A percentile compares a stretch with the other conserved stretches of the same genome.
Conservation (phyloP, 2,329 filamentous ascomycete species). For the Ophiostoma triangulosporum region DNA sequence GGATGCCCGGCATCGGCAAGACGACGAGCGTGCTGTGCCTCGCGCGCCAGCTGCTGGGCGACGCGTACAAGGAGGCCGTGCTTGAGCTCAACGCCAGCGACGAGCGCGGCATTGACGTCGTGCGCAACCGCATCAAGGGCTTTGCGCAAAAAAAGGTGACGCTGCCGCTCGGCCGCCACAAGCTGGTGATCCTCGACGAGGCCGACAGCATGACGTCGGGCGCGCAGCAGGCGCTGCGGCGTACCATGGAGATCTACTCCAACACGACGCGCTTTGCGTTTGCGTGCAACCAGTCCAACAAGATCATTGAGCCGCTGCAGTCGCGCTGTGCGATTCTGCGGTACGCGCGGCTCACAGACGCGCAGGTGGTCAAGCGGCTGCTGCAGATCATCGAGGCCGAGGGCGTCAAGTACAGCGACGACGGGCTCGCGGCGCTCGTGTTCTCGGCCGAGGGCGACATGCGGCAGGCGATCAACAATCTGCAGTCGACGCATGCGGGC, state of each 20-base stretch:
- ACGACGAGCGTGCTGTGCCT: conserved; percentile 91
- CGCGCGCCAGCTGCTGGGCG: conserved; percentile 78
- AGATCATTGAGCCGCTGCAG: conserved; percentile 98
- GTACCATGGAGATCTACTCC: conserved; percentile 98
- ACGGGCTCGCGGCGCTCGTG: conserved; percentile 87
- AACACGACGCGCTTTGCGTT: conserved; percentile 95
- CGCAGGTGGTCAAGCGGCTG: conserved; percentile 79
- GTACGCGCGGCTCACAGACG: conserved; percentile 84
- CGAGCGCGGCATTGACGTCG: conserved; percentile 93
- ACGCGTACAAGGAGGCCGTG: conserved; percentile 94
- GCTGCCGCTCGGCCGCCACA: conserved; percentile 77
- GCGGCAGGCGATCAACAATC: conserved; percentile 96
- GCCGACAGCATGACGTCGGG: conserved; percentile 97
- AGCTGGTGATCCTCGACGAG: conserved; percentile 94
- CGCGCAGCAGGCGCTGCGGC: conserved; percentile 83
- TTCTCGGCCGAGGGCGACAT: conserved; percentile 98
- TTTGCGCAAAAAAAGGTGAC: conserved; percentile 99
- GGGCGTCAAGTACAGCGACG: conserved; percentile 78
- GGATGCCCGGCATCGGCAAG: conserved; percentile 98
- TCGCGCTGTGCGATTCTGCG: conserved; percentile 91
- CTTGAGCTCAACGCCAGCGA: conserved; percentile 93
- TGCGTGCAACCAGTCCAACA: conserved; percentile 97
- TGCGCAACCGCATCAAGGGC: conserved; percentile 92
- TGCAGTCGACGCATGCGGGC: conserved; percentile 84
- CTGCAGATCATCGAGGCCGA: conserved; percentile 90